Percentiles rank a stretch among this genome's conserved stretches.
These are phyloP conservation scores for Hylodesmum podocarpum DNA, from an alignment of 306 rosid genomes.

Conservation along the genomic window DNA sequence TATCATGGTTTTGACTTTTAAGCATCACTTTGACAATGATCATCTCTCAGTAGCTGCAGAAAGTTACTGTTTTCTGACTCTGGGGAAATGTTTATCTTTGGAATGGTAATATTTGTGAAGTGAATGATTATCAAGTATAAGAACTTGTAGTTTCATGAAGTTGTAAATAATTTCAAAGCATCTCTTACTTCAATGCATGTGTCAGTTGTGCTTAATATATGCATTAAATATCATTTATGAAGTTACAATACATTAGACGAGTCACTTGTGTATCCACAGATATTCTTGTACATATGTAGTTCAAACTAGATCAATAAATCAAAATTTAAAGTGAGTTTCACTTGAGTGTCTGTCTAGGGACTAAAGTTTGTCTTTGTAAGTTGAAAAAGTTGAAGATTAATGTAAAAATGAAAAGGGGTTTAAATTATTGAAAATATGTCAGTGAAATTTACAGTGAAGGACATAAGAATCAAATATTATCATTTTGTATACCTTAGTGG, in stretches of 20 bases:
- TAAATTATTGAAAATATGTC: background rate
- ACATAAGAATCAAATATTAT: constrained; percentile 46
- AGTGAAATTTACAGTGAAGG: constrained; percentile 35
- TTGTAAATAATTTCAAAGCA: background rate
- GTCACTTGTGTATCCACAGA: background rate
- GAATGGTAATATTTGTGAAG: background rate
- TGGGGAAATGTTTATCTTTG: background rate
- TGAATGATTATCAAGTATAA: background rate
- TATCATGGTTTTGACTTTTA: background rate
- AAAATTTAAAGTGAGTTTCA: background rate
- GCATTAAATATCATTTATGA: background rate
- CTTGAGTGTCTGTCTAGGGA: background rate
- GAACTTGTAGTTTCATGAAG: background rate
- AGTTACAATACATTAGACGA: background rate
- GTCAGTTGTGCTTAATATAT: background rate
- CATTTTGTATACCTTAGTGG: constrained; percentile 27
- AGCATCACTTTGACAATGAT: constrained; percentile 16
- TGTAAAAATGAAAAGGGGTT: constrained; percentile 25
- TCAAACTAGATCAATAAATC: background rate
- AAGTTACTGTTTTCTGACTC: background rate
- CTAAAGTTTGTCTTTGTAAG: constrained; percentile 18
- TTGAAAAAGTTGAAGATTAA: background rate
- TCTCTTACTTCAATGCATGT: background rate
- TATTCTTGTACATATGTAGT: background rate
- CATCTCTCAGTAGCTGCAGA: constrained; percentile 1